Base-by-base conservation (phyloP, 441 rosid genomes). In the Adansonia gregorii region DNA sequence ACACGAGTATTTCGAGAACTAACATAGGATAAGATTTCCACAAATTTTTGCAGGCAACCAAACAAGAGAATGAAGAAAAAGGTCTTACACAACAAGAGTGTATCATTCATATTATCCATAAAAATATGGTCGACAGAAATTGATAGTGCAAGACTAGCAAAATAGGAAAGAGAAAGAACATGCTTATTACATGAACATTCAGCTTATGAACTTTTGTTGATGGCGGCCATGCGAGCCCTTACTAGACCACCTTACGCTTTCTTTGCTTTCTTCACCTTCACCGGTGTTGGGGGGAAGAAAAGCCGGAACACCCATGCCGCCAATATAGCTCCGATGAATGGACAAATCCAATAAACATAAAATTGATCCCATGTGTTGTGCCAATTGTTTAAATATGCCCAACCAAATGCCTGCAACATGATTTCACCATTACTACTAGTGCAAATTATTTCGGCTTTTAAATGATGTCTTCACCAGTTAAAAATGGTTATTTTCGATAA, bases 351-450 rank as follows among this genome's bases (percentile, higher is more conserved):
- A 75, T 94, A 90, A 14, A 96, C 97, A 43, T 94, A 94, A 72
- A 92, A 81, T 73, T 96, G 99, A 76, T 94, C 96, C 98, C 94
- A 92, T 67, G 96, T 92, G 84, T 87, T 82, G 81, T 96, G 99
- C 85, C 91, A 69, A 35, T 87, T 91, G 89, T 89, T 81, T 59
- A 93, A 60, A 66, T 90, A 96, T 20, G 96, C 98, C 98, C 99
- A 96, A 12, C 98, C 99, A 75, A 89, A 96, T 20, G 99, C 99
- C 97, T 96, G 88, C 69, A 54, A 68, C 39, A 39, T 4, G 43
- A 73, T 17, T 35, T 58, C 20, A 17, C 58, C 11, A 51, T 4
- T 39, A 31, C 7, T 39, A 27, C 31, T 41, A 8, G 67, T 43
- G 49, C 61, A 27, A 2, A 35, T 14, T 63, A 7, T 35, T 20